Conservation (phyloP, 768 basidiomycete genomes). For the Solioccasus polychromus region DNA sequence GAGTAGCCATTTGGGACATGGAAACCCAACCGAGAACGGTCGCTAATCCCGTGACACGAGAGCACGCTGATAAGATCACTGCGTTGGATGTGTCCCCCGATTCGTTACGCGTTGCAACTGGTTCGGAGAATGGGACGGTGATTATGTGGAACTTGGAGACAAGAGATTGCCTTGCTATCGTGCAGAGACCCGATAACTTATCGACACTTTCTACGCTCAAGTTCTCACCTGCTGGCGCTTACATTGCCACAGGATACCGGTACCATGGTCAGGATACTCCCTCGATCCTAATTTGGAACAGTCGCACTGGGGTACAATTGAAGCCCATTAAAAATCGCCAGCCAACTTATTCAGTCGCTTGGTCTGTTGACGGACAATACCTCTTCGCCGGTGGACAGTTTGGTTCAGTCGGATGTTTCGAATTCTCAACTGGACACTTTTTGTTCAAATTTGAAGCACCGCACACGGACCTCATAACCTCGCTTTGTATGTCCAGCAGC, state of each 20-base stretch:
- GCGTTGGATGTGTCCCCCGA: slow-evolving; percentile 10
- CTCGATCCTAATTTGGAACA: slow-evolving; percentile 13
- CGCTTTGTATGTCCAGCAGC: slow-evolving; percentile 2
- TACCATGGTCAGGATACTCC: neutral
- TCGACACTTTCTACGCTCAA: too few species aligned
- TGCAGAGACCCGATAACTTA: too few species aligned
- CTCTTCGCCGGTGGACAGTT: slow-evolving; percentile 11
- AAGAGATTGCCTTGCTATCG: neutral
- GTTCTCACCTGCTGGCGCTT: slow-evolving; percentile 14
- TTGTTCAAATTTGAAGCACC: neutral
- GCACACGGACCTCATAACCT: slow-evolving; percentile 3
- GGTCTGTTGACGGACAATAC: slow-evolving; percentile 14
- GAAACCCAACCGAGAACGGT: neutral
- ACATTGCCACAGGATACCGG: slow-evolving; percentile 6
- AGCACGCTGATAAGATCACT: too few species aligned
- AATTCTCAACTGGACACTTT: neutral
- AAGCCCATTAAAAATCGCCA: neutral
- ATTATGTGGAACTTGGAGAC: slow-evolving; percentile 3
- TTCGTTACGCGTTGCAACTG: slow-evolving; percentile 1
- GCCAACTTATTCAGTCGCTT: slow-evolving; percentile 10
- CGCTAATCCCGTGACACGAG: too few species aligned
- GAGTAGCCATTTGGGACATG: slow-evolving; percentile 8
- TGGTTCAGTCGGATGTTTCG: slow-evolving; percentile 12
- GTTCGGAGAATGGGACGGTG: slow-evolving; percentile 4
- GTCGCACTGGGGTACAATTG: slow-evolving; percentile 6